Evolutionary conservation across 768 basidiomycete species (phyloP), one percentile per base, ranked within the genome.

Genomic region (Kwoniella europaea): DNA sequence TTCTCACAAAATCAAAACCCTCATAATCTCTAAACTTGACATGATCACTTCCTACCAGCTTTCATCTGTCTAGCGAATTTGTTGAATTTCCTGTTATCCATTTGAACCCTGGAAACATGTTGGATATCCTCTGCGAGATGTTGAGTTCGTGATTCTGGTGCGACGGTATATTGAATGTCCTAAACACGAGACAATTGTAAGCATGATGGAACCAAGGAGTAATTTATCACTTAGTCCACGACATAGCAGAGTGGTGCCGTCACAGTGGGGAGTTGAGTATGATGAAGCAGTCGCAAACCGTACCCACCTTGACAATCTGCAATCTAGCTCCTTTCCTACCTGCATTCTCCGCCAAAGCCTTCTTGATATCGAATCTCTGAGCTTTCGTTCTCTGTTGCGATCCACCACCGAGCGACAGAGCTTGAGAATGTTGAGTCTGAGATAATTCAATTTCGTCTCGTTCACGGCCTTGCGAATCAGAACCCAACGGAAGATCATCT

Each of bases 71-170:
- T 68, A 6, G 76, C 76, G 54, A 80, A 80, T 50, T 75, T 74
- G 68, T 80, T 80, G 73, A 80, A 80, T 56, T 80, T 80, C 59
- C 63, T 71, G 64, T 80, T 80, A 59, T 80, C 79, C 69, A 54
- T 58, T 46, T 77, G 76, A 52, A 79, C 67, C 57, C 74, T 72
- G 3, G 72, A 67, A 3, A 77, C 74, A 50, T 77, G 73, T 56
- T 72, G 69, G 18, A 68, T 63, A 27, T 80, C 74, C 16, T 75
- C 79, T 43, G 72, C 67, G 18, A 71, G 62, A 57, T 80, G 79
- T 50, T 65, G 62, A 10, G 68, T 62, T n/a, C 72, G 65, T 4
- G 75, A 65, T 29, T 72, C 74, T 7, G 79, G 79, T 24, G 77
- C 75, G 42, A 80, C 65, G 5, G 77, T 77, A 54, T 80, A 80